phyloP scores from a whole-genome alignment of 371 early-diverging fungal genomes.

The Capillidium rhysosporum region DNA sequence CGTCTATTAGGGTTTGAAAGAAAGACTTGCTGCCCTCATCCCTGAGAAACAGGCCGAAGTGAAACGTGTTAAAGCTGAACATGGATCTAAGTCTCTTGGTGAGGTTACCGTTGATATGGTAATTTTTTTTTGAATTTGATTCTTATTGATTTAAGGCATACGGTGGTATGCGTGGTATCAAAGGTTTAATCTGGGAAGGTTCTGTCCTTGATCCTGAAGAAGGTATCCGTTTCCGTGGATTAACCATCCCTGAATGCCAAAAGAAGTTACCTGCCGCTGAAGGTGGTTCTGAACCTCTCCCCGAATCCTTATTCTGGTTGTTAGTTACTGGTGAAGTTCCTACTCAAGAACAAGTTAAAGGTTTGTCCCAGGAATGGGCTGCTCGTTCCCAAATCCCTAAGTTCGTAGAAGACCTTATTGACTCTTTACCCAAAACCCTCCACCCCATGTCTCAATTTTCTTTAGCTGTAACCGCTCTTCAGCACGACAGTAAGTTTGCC shows the following conservation, averaged over 20 bases:
- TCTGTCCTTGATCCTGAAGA: conserved; percentile 95
- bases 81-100: conserved; percentile 77
- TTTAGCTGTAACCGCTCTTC: conserved; percentile 87
- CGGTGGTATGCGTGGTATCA: conserved; percentile 98
- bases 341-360: conserved; percentile 76
- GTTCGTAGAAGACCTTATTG: conserved; percentile 89
- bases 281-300: conserved; percentile 86
- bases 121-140: background rate
- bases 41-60: conserved; percentile 87
- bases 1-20: conserved; percentile 50
- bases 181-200: conserved; percentile 95
- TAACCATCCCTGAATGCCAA: conserved; percentile 94
- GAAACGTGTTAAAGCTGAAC: conserved; percentile 77
- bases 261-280: conserved; percentile 67
- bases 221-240: conserved; percentile 96
- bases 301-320: conserved; percentile 96
- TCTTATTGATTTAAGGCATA: conserved; percentile 21
- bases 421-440: conserved; percentile 90
- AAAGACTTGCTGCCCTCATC: conserved; percentile 76
- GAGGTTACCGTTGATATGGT: conserved; percentile 91
- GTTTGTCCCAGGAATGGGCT: conserved; percentile 88
- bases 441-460: conserved; percentile 98
- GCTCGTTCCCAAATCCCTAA: conserved; percentile 74
- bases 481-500: conserved; percentile 87
- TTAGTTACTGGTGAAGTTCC: conserved; percentile 95